These are phyloP conservation scores for Leccinellum rugosiceps DNA, from an alignment of 768 basidiomycete species.

Conservation along the genomic window DNA sequence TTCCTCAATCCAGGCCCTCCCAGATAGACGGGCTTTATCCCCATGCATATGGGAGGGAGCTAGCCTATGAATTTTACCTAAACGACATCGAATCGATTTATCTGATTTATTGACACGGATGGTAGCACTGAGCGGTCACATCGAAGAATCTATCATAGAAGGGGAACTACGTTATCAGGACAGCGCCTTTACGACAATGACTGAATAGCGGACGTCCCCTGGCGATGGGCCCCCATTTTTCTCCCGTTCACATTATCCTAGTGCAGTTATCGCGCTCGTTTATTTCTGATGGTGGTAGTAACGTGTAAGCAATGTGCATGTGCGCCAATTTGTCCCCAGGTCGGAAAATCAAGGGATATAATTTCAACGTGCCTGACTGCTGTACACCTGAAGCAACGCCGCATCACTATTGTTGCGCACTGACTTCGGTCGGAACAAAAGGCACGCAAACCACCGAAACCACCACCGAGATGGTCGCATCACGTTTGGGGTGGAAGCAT, in stretches of 20 bases:
- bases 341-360: not conserved
- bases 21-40: not conserved
- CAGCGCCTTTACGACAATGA: not conserved
- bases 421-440: not conserved
- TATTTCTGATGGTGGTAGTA: not conserved
- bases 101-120: constrained; percentile 3
- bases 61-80: not conserved
- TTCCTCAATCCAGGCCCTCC: not conserved
- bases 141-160: not conserved
- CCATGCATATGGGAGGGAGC: not conserved
- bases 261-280: not conserved
- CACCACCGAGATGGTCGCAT: not conserved
- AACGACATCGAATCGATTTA: not conserved
- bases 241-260: not conserved
- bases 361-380: constrained; percentile 1
- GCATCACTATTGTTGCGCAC: not conserved
- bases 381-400: not conserved
- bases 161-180: not conserved
- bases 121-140: constrained; percentile 6
- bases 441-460: not conserved
- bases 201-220: not conserved
- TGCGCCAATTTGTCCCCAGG: not conserved
- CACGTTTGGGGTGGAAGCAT: constrained; percentile 8
- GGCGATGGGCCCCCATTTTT: not conserved
- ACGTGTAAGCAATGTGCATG: not conserved